Evolutionary conservation across 2,329 filamentous ascomycete species (phyloP).

Genomic region (Ascochyta viciae-villosae): DNA sequence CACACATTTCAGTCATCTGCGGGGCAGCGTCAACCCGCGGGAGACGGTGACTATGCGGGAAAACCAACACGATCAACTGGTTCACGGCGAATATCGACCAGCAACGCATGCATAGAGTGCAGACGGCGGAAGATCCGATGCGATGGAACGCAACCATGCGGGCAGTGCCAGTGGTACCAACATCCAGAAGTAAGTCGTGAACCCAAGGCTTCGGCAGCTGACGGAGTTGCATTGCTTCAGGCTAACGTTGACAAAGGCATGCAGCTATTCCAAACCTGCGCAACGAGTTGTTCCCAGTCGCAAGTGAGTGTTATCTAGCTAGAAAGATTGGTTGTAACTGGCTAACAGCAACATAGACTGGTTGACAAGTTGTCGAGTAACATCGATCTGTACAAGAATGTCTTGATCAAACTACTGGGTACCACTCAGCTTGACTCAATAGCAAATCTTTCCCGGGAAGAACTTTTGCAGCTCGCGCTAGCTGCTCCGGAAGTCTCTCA

Average conservation of each 20-base stretch:
- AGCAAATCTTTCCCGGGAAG: conserved; percentile 50
- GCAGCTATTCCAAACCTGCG: conserved; percentile 81
- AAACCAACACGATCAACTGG: conserved; percentile 48
- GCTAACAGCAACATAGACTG: conserved; percentile 63
- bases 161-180: conserved; percentile 82
- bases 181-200: conserved; percentile 64
- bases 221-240: neutral
- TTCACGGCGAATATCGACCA: conserved; percentile 56
- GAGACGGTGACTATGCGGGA: conserved; percentile 42
- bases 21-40: conserved; percentile 41
- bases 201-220: neutral
- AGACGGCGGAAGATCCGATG: conserved; percentile 84
- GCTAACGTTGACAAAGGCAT: conserved; percentile 52
- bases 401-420: conserved; percentile 54
- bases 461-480: conserved; percentile 55
- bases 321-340: conserved; percentile 52
- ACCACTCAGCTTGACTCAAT: conserved; percentile 51
- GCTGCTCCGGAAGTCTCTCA: conserved; percentile 48
- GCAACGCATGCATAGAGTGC: conserved; percentile 76
- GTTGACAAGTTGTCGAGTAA: conserved; percentile 61
- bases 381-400: conserved; percentile 55
- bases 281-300: conserved; percentile 78
- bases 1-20: conserved; percentile 54
- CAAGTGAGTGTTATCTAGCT: conserved; percentile 62
- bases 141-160: conserved; percentile 81